These are phyloP conservation scores for Populus alba DNA, from an alignment of 345 rosid genomes.

Conservation along the genomic window DNA sequence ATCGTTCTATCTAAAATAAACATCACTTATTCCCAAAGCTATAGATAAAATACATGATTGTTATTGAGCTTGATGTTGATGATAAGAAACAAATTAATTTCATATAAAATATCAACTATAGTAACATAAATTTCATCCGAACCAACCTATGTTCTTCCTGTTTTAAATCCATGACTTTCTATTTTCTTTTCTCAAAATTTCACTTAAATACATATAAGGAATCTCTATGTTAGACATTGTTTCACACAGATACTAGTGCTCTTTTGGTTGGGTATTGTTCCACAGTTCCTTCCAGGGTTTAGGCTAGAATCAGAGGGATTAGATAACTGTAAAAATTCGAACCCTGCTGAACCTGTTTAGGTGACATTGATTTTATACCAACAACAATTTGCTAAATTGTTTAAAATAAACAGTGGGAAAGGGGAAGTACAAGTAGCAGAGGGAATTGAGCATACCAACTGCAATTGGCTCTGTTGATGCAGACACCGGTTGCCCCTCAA, in stretches of 20 bases:
- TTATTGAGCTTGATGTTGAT: not conserved
- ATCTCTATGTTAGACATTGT: not conserved
- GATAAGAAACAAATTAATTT: too few species aligned
- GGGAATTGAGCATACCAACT: slow-evolving; percentile 57
- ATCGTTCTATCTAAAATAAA: not conserved
- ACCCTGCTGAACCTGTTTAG: not conserved
- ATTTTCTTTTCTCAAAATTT: too few species aligned
- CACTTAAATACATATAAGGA: too few species aligned
- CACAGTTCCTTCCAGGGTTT: not conserved
- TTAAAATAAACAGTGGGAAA: not conserved
- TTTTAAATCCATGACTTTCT: too few species aligned
- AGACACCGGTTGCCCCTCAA: slow-evolving; percentile 93
- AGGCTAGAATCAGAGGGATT: not conserved
- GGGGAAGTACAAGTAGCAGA: not conserved
- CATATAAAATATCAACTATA: not conserved
- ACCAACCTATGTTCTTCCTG: too few species aligned
- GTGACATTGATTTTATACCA: not conserved
- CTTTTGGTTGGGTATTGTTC: not conserved
- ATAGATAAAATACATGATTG: too few species aligned
- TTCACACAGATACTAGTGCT: not conserved
- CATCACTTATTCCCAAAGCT: not conserved
- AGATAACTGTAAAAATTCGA: not conserved
- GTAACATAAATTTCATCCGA: not conserved
- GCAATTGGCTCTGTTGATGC: slow-evolving; percentile 92
- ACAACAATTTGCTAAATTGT: not conserved